A percentile compares a stretch with the other conserved stretches of the same genome.
These are phyloP conservation scores for Sarocladium oryzae DNA, from an alignment of 2,329 filamentous ascomycete species.

Conservation along the genomic window DNA sequence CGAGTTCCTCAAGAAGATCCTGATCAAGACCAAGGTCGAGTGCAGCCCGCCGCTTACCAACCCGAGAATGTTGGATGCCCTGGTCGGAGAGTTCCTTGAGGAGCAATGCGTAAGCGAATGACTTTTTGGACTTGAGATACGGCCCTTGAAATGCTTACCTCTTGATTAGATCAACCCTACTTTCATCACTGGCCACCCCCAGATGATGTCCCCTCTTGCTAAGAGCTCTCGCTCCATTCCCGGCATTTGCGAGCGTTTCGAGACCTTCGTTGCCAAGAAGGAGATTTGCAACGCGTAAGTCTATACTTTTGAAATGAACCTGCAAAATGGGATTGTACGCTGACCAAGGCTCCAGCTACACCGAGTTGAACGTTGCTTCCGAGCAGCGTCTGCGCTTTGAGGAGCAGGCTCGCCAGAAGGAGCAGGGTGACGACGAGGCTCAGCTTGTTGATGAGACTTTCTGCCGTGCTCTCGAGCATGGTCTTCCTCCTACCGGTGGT, in stretches of 20 bases:
- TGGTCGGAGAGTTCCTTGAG: conserved; percentile 92
- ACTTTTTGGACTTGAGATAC: conserved; percentile 8
- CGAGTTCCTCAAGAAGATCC: conserved; percentile 74
- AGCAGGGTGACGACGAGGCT: conserved; percentile 92
- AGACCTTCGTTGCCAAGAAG: conserved; percentile 73
- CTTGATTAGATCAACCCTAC: conserved; percentile 62
- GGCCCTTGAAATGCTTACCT: neutral
- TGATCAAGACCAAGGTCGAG: conserved; percentile 86
- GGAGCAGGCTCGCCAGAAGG: conserved; percentile 94
- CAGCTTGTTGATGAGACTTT: conserved; percentile 96
- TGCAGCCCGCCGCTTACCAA: conserved; percentile 90
- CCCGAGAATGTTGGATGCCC: conserved; percentile 90
- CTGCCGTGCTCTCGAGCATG: conserved; percentile 82
- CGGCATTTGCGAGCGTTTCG: conserved; percentile 92
- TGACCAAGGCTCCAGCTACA: conserved; percentile 49
- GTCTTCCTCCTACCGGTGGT: conserved; percentile 86
- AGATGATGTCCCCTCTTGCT: conserved; percentile 79
- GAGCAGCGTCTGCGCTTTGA: conserved; percentile 81
- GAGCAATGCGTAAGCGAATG: conserved; percentile 59
- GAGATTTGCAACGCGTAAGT: conserved; percentile 80
- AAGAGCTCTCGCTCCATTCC: conserved; percentile 81
- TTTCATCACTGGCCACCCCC: conserved; percentile 57
- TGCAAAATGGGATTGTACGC: neutral
- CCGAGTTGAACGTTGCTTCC: conserved; percentile 88
- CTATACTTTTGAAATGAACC: neutral